Conservation (phyloP, 2,329 filamentous ascomycete species). For the Aspergillus felis region DNA sequence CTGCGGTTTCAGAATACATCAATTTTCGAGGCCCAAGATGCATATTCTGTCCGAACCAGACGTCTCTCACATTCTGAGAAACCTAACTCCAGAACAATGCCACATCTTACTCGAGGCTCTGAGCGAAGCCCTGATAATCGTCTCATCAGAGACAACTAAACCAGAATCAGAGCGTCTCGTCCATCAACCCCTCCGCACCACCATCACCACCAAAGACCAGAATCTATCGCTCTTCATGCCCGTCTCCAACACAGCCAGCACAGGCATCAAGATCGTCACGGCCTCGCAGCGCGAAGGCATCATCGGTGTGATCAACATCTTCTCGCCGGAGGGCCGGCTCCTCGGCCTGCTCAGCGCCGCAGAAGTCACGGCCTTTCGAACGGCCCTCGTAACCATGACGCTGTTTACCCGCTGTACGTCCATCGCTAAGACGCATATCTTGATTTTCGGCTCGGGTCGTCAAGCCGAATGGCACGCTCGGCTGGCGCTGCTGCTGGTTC, state of each 20-base stretch:
- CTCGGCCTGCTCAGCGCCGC: conserved; percentile 68
- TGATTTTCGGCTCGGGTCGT: conserved; percentile 49
- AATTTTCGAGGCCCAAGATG: conserved; percentile 19
- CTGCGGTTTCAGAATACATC: not conserved
- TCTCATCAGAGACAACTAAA: conserved; percentile 26
- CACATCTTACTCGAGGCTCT: conserved; percentile 34
- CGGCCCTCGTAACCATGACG: conserved; percentile 67
- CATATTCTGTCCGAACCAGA: conserved; percentile 32
- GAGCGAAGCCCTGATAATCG: conserved; percentile 30
- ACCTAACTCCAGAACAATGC: conserved; percentile 30
- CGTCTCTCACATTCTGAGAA: conserved; percentile 31
- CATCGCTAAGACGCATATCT: conserved; percentile 29
- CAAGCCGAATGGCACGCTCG: conserved; percentile 51
- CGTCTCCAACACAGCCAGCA: conserved; percentile 58
- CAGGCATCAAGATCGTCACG: conserved; percentile 71
- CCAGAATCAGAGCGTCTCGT: conserved; percentile 26
- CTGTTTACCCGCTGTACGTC: conserved; percentile 50
- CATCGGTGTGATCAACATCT: conserved; percentile 66
- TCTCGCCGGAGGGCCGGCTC: conserved; percentile 58
- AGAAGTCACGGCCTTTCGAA: conserved; percentile 75
- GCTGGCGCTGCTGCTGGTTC: conserved; percentile 47
- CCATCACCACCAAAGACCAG: conserved; percentile 36
- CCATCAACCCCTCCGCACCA: conserved; percentile 43
- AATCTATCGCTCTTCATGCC: conserved; percentile 71
- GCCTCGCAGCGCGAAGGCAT: conserved; percentile 42